Conservation (phyloP, 2,329 filamentous ascomycete species). For the Paecilomyces fulvus region DNA sequence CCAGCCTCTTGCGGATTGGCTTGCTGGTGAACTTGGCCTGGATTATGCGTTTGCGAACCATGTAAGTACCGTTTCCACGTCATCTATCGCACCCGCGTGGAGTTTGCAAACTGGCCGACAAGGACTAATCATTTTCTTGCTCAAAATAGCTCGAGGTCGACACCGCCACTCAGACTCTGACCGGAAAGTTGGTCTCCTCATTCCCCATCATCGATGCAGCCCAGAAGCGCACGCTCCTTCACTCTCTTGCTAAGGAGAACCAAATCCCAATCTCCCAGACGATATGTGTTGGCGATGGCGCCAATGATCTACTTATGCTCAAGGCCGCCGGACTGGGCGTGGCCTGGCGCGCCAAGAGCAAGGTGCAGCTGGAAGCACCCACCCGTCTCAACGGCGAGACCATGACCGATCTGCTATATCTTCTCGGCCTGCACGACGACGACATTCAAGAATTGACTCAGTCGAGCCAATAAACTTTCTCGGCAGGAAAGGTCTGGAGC, state of each 20-base stretch:
- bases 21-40: slow-evolving; percentile 70
- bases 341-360: slow-evolving; percentile 57
- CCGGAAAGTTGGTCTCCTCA: slow-evolving; percentile 46
- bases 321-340: slow-evolving; percentile 53
- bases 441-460: slow-evolving; percentile 40
- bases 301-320: slow-evolving; percentile 60
- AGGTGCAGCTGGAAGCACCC: slow-evolving; percentile 54
- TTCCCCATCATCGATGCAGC: slow-evolving; percentile 52
- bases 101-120: neutral
- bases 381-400: slow-evolving; percentile 50
- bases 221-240: slow-evolving; percentile 49
- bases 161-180: slow-evolving; percentile 40
- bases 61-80: slow-evolving; percentile 32
- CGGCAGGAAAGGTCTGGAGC: neutral
- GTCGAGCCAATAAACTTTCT: slow-evolving; percentile 7
- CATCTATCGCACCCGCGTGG: neutral
- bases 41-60: slow-evolving; percentile 88
- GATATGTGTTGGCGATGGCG: slow-evolving; percentile 55
- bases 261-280: slow-evolving; percentile 47
- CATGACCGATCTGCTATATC: slow-evolving; percentile 50
- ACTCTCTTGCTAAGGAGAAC: slow-evolving; percentile 47
- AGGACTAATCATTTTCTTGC: neutral
- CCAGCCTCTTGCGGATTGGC: slow-evolving; percentile 77
- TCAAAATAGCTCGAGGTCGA: slow-evolving; percentile 40
- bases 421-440: slow-evolving; percentile 46